These are phyloP conservation scores for Malbranchea cinnamomea DNA, from an alignment of 2,329 filamentous ascomycete genomes.

Conservation along the genomic window DNA sequence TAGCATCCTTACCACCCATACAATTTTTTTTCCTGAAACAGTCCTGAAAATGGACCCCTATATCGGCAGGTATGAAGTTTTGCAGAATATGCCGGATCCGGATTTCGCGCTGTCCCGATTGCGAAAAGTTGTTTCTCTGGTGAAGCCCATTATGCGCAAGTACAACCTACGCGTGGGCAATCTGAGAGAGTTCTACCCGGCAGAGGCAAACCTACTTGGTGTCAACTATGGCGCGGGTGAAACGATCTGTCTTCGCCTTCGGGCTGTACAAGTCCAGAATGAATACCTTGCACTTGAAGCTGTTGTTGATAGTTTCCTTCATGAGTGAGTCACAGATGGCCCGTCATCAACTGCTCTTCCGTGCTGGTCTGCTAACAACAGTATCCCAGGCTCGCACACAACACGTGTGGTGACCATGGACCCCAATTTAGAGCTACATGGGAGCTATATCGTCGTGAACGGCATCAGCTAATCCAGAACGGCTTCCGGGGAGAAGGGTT, in stretches of 20 bases:
- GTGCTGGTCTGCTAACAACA: conserved; percentile 17
- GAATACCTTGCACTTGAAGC: conserved; percentile 71
- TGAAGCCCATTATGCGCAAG: conserved; percentile 90
- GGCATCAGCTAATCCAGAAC: conserved; percentile 58
- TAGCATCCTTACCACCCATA: no score
- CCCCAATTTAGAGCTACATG: conserved; percentile 69
- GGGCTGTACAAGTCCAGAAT: conserved; percentile 56
- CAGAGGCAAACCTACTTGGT: conserved; percentile 58
- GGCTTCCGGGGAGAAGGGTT: conserved; percentile 89
- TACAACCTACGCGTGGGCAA: conserved; percentile 65
- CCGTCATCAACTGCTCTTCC: background rate
- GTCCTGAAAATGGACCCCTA: conserved; percentile 35
- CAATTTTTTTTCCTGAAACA: no score
- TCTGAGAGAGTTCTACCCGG: conserved; percentile 73
- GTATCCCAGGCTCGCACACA: no score
- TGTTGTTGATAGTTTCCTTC: conserved; percentile 80
- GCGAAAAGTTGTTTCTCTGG: conserved; percentile 68
- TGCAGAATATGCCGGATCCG: conserved; percentile 34
- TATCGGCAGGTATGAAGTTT: conserved; percentile 37
- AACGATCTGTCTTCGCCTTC: conserved; percentile 68
- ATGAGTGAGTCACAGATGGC: conserved; percentile 58
- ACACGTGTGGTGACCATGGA: conserved; percentile 74
- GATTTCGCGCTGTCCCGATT: conserved; percentile 46
- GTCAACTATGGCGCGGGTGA: conserved; percentile 64
- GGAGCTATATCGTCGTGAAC: conserved; percentile 79